Conservation (phyloP, 2,329 filamentous ascomycete genomes). For the Blastomyces parvus region DNA sequence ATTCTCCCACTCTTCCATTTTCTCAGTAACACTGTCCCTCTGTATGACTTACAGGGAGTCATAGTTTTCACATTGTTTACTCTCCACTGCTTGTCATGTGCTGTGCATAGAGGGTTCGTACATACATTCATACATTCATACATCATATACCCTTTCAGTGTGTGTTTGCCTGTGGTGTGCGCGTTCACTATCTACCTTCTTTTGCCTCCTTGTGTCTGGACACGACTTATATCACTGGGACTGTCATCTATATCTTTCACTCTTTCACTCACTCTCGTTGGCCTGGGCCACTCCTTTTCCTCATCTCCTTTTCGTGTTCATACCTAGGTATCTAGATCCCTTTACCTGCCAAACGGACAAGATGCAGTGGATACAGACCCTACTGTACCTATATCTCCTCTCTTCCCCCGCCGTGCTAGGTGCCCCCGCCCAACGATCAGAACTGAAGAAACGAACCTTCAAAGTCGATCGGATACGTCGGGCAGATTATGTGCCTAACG, state of each 20-base stretch:
- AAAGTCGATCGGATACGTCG: constrained; percentile 51
- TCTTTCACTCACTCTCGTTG: constrained; percentile 4
- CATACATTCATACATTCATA: background rate
- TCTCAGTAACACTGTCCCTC: background rate
- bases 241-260: constrained; percentile 1
- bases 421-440: constrained; percentile 21
- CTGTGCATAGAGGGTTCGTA: background rate
- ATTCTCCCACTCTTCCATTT: background rate
- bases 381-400: constrained; percentile 23
- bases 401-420: constrained; percentile 22
- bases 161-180: background rate
- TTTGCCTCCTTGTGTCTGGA: background rate
- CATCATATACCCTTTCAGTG: background rate
- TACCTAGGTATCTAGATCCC: too few relatives aligned
- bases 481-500: constrained; percentile 48
- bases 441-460: constrained; percentile 40
- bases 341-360: constrained; percentile 1
- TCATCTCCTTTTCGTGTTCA: background rate
- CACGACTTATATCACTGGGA: background rate
- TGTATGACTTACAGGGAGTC: background rate
- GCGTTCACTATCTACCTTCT: background rate
- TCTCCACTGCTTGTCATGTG: background rate
- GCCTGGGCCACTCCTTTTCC: background rate
- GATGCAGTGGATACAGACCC: constrained; percentile 16
- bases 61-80: constrained; percentile 1